phyloP scores from a whole-genome alignment of 1,284 basidiomycete species.

The Sutorius eximius region DNA sequence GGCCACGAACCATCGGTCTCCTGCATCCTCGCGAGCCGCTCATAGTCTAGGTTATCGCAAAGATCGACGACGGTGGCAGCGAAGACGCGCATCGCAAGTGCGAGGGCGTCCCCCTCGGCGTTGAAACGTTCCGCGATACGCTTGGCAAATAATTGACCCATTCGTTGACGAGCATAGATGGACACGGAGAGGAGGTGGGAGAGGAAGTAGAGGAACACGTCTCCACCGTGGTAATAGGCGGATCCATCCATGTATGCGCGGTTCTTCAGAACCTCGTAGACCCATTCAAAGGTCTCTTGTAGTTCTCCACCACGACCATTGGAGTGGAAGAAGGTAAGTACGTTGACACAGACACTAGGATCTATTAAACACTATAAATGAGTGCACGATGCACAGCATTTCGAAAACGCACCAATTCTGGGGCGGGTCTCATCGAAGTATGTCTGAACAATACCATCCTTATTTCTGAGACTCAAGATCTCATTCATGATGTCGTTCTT shows the following conservation, averaged over 20 bases:
- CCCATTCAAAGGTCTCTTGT: conserved; percentile 23
- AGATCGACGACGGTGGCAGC: conserved; percentile 16
- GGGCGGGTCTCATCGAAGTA: conserved; percentile 24
- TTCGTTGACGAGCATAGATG: conserved; percentile 13
- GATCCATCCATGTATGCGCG: conserved; percentile 21
- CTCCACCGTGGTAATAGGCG: conserved; percentile 19
- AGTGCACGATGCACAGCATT: neutral
- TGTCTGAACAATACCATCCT: conserved; percentile 21
- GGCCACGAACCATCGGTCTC: conserved; percentile 24
- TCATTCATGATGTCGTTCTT: conserved; percentile 28
- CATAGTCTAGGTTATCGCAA: conserved; percentile 18
- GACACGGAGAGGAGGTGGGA: conserved; percentile 20
- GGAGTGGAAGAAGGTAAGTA: conserved; percentile 21
- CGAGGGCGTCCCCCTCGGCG: conserved; percentile 22
- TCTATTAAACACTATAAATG: conserved; percentile 3
- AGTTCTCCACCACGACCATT: conserved; percentile 22
- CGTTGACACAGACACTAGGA: conserved; percentile 21
- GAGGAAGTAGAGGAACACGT: conserved; percentile 21
- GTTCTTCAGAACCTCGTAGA: conserved; percentile 25
- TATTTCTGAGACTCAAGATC: conserved; percentile 17
- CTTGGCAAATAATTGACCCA: conserved; percentile 17
- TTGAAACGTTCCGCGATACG: conserved; percentile 21
- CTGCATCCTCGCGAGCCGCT: conserved; percentile 21
- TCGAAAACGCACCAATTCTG: conserved; percentile 16
- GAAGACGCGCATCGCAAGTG: conserved; percentile 21